Base-by-base conservation (phyloP, 139 green algal genomes). In the Microglena sp. region DNA sequence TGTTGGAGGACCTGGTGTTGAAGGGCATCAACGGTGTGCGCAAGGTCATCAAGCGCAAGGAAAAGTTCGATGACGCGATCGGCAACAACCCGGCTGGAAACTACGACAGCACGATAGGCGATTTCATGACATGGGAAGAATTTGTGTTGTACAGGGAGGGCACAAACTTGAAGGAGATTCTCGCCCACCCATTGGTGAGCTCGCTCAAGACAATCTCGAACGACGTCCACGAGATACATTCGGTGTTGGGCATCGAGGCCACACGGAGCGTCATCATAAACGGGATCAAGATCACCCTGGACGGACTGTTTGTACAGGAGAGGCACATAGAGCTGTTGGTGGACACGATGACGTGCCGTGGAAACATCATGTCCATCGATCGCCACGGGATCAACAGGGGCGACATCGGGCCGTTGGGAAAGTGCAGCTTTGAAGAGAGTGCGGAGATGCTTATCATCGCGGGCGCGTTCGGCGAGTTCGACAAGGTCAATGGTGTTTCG, bases 391-490 rank as follows among this genome's bases (percentile, higher is more conserved):
- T 96, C 77, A 95, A 96, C 81, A 77, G 88, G 33, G 76, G 71
- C 15, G 89, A 94, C 33, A 74, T 31, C 68, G 90, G 67, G 45
- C 89, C 69, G 26, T 70, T 96, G 55, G 85, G 88, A 69, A 85
- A 89, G 55, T 87, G 78, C 59, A 87, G 78, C 30, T 96, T 96
- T 62, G 90, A 96, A 73, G 87, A 95, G 83, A 96, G 83, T 0
- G 83, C 86, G 4, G 86, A 96, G 58, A 93, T 93, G 32, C 71
- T 96, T 7, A 81, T 90, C 67, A 75, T 86, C 21, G 90, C 90
- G 0, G 77, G 87, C 1, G 73, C 73, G 18, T 94, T 84, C 73
- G 75, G 72, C 2, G 89, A 96, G 79, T 58, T 62, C 1, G 90
- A 96, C 72, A 24, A 33, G 6, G 78, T 96, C 73, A 68, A 58